These are phyloP conservation scores for Escovopsis sp. DNA, from an alignment of 2,329 filamentous ascomycete genomes.

Conservation along the genomic window DNA sequence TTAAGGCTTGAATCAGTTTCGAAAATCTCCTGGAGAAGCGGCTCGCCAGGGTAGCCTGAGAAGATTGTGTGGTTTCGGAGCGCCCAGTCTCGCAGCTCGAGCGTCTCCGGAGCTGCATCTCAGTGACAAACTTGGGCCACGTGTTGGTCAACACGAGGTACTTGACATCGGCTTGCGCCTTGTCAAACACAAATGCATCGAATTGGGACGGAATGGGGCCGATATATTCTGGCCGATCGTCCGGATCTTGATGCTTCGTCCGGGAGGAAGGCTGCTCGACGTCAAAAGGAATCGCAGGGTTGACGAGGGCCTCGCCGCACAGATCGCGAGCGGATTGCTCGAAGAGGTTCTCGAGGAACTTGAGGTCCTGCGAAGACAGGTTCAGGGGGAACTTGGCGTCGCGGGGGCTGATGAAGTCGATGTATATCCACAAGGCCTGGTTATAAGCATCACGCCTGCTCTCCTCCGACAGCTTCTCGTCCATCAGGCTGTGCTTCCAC, in stretches of 20 bases:
- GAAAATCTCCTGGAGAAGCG: neutral
- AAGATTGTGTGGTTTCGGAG: neutral
- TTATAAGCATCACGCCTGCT: conserved; percentile 33
- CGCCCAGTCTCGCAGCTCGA: conserved; percentile 6
- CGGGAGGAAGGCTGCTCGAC: conserved; percentile 2
- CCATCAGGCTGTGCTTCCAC: conserved; percentile 28
- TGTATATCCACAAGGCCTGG: conserved; percentile 44
- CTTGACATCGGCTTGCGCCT: conserved; percentile 42
- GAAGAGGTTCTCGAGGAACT: conserved; percentile 37
- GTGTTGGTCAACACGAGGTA: conserved; percentile 54
- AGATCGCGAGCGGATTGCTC: conserved; percentile 31
- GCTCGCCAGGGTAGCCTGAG: conserved; percentile 1
- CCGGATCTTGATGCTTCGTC: neutral
- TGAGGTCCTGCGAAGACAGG: conserved; percentile 38
- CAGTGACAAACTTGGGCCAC: conserved; percentile 40
- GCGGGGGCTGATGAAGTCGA: conserved; percentile 39
- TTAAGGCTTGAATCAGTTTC: neutral
- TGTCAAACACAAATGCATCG: conserved; percentile 38
- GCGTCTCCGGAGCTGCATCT: conserved; percentile 7
- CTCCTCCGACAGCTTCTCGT: neutral
- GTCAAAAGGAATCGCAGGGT: conserved; percentile 25
- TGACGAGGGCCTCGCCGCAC: conserved; percentile 20
- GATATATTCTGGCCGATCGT: conserved; percentile 12
- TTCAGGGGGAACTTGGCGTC: conserved; percentile 52
- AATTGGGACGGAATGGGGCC: conserved; percentile 34